These are phyloP conservation scores for Sporodiniella umbellata DNA, from an alignment of 371 early-diverging fungal genomes.

Conservation along the genomic window DNA sequence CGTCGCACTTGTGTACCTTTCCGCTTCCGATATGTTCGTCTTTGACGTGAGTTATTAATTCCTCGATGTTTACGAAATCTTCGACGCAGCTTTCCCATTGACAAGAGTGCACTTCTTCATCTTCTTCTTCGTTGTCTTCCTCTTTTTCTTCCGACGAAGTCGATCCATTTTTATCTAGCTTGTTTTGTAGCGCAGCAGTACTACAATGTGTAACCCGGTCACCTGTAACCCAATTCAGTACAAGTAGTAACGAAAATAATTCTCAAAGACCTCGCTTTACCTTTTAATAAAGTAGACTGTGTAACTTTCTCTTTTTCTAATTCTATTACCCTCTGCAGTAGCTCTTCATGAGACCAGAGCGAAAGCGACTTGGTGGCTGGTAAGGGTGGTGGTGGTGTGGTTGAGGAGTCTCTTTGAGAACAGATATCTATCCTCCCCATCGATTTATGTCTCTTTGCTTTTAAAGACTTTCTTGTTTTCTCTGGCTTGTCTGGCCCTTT, in stretches of 20 bases:
- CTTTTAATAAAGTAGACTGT: constrained; percentile 4
- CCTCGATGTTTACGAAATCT: constrained; percentile 41
- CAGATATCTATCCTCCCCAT: constrained; percentile 33
- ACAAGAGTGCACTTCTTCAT: constrained; percentile 36
- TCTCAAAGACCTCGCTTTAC: constrained; percentile 2
- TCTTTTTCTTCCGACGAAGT: constrained; percentile 18
- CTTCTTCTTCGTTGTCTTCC: constrained; percentile 11
- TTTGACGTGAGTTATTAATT: constrained; percentile 56
- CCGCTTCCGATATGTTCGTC: constrained; percentile 64
- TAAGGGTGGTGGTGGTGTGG: constrained; percentile 11
- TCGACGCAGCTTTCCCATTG: constrained; percentile 54
- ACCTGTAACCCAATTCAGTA: constrained; percentile 8
- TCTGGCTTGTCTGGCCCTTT: background rate
- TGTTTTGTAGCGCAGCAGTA: background rate
- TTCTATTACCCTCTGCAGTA: constrained; percentile 21
- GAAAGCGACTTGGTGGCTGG: constrained; percentile 10
- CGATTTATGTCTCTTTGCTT: constrained; percentile 37
- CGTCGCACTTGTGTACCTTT: constrained; percentile 34
- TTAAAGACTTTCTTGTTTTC: constrained; percentile 28
- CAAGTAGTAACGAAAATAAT: background rate
- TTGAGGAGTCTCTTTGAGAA: constrained; percentile 1
- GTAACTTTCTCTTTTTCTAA: constrained; percentile 22
- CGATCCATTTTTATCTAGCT: constrained; percentile 12
- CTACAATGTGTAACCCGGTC: background rate
- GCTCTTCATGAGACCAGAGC: constrained; percentile 21